Base-by-base conservation (phyloP, 345 rosid genomes). In the Mercurialis annua region DNA sequence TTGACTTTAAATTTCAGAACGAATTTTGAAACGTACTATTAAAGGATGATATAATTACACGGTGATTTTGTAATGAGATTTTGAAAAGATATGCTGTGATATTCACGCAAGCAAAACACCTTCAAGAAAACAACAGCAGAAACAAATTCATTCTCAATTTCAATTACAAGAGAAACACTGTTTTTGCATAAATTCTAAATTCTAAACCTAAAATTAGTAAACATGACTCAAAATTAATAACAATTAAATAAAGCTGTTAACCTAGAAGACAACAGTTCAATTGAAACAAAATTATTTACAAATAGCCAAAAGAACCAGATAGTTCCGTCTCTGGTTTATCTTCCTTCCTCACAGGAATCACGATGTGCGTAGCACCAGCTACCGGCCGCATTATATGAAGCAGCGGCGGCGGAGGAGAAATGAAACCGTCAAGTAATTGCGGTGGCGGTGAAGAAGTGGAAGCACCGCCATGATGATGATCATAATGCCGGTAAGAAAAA, bases 311-410 rank as follows among this genome's bases (percentile, higher is more conserved):
- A 73, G 64, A 52, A 77, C 80, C 74, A 14, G 73, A 53, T 43
- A 52, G 23, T 9, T 68, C 71, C 24, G 63, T 20, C 23, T 26
- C 76, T 31, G 44, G 44, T 40, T 66, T 72, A 33, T 66, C 73
- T 14, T 57, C 55, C 47, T 29, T 49, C 10, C 54, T 52, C 40
- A 17, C 43, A 29, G 73, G 66, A 59, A 49, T 11, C 31, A 14
- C 50, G 10, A 64, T 69, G 58, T 77, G 74, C 21, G 71, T 66
- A 6, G 44, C 56, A 11, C 30, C 66, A 26, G 49, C 62, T 26
- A 73, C 69, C 42, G 77, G 77, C 31, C 34, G 44, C 75, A 66
- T 53, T 30, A 73, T 42, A 30, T 77, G 77, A 70, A 69, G 47
- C 38, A 51, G 10, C 64, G 40, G 40, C 4, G 40, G 40, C 40